Base-by-base conservation (phyloP, 805 yeast genomes). In the Wickerhamomyces queroliae region DNA sequence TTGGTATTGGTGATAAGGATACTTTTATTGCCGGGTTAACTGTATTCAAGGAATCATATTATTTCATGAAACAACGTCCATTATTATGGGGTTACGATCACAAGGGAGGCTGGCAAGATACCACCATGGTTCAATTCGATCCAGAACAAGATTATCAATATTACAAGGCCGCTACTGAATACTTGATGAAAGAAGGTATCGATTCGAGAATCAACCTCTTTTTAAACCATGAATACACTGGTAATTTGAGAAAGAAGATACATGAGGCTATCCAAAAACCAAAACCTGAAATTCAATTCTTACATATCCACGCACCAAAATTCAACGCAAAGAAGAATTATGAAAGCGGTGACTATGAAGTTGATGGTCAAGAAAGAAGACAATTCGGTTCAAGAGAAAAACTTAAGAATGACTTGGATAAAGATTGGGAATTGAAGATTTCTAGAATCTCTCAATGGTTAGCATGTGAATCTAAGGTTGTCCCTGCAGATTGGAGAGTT, bases 1-100 rank as follows among this genome's bases (percentile, higher is more conserved):
- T 87, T 2, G 91, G 90, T 15, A 83, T 82, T 57, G 90, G 90
- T 40, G 91, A 83, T 55, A 83, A 83, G 53, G 90, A 83, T 47
- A 81, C 90, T 0, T 82, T 83, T 52, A 73, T 50, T 64, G 56
- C 58, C 3, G 58, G 56, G n/a, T 30, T 52, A 25, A 52, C 55
- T 5, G 50, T 52, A 2, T 52, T 52, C 38, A 41, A 45, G 28
- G 55, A 49, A 23, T 40, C 45, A 12, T 52, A 39, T 35, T 53
- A 53, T 39, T 51, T 52, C 31, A 55, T 53, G 23, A 51, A 52
- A 28, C 50, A 54, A 19, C 52, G 58, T 23, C 58, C 58, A 12
- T 28, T 48, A 15, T 33, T 52, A 20, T 52, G 29, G 15, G 59
- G 59, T 17, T 53, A 55, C 24, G 44, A 48, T 16, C 53, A 52